Evolutionary conservation across 2,329 filamentous ascomycete species (phyloP).

Genomic region (Aspergillus versicolor): DNA sequence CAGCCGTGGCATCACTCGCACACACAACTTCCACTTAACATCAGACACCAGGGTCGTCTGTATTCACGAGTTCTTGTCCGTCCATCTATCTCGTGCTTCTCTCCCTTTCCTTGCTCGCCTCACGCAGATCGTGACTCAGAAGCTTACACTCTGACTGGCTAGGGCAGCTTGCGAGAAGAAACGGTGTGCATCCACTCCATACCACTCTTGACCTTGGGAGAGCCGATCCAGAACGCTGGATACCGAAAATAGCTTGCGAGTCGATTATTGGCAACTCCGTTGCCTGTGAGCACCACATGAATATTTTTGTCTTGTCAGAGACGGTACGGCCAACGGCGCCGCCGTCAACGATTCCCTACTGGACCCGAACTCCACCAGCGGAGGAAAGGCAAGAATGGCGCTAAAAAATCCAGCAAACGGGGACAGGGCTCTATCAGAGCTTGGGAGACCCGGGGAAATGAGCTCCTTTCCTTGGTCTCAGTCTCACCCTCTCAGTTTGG

Average conservation of each 20-base stretch:
- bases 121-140: not conserved
- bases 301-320: slow-evolving; percentile 5
- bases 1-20: no score
- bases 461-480: slow-evolving; percentile 6
- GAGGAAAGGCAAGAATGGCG: slow-evolving; percentile 1
- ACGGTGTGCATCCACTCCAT: not conserved
- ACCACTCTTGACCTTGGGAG: not conserved
- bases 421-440: slow-evolving; percentile 14
- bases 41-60: not conserved
- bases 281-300: not conserved
- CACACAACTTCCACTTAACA: not conserved
- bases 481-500: not conserved
- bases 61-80: not conserved
- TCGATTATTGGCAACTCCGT: slow-evolving; percentile 3
- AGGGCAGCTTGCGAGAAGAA: not conserved
- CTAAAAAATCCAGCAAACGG: slow-evolving; percentile 10
- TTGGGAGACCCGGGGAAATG: slow-evolving; percentile 13
- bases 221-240: not conserved
- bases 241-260: slow-evolving; percentile 4
- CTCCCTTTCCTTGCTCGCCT: not conserved
- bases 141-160: slow-evolving; percentile 1
- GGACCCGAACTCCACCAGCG: slow-evolving; percentile 5
- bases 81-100: not conserved
- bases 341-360: slow-evolving; percentile 5
- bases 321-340: slow-evolving; percentile 1